A percentile compares a stretch with the other conserved stretches of the same genome.
Evolutionary conservation across 2,329 filamentous ascomycete genomes (phyloP).

Genomic region (Fusarium tuaranense): DNA sequence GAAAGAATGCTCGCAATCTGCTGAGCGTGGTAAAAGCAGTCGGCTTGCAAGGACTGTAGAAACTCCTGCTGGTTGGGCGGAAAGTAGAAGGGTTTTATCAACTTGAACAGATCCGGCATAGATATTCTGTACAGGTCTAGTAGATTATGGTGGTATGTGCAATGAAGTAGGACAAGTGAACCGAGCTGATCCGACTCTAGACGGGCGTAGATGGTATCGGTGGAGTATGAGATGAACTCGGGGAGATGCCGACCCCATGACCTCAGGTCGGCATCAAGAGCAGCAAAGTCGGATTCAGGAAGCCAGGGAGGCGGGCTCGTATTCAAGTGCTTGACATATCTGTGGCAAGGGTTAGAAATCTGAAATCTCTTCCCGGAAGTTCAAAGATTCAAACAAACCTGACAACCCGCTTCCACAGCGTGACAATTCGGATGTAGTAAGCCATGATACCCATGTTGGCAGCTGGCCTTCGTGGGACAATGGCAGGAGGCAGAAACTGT

Average conservation of each 20-base stretch:
- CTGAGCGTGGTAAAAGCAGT: constrained; percentile 54
- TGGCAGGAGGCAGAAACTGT: constrained; percentile 53
- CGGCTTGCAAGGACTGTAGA: constrained; percentile 50
- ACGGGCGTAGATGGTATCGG: constrained; percentile 59
- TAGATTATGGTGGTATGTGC: constrained; percentile 60
- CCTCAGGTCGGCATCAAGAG: constrained; percentile 54
- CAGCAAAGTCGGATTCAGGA: constrained; percentile 56
- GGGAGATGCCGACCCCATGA: constrained; percentile 57
- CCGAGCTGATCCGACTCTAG: constrained; percentile 60
- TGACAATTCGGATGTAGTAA: constrained; percentile 56
- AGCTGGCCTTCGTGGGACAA: constrained; percentile 54
- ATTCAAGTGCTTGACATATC: constrained; percentile 57
- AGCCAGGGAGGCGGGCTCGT: constrained; percentile 56
- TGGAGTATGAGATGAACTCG: constrained; percentile 57
- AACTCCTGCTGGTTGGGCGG: constrained; percentile 54
- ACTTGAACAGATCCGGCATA: constrained; percentile 58
- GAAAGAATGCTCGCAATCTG: constrained; percentile 54
- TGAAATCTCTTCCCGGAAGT: neutral
- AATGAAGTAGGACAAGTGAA: constrained; percentile 58
- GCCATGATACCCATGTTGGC: constrained; percentile 59
- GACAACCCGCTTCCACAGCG: constrained; percentile 55
- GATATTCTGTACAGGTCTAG: constrained; percentile 60
- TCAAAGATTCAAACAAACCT: constrained; percentile 43
- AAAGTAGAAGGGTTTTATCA: constrained; percentile 55
- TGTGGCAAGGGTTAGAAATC: constrained; percentile 27